These are phyloP conservation scores for Calonectria hongkongensis DNA, from an alignment of 2,329 filamentous ascomycete genomes.

Conservation along the genomic window DNA sequence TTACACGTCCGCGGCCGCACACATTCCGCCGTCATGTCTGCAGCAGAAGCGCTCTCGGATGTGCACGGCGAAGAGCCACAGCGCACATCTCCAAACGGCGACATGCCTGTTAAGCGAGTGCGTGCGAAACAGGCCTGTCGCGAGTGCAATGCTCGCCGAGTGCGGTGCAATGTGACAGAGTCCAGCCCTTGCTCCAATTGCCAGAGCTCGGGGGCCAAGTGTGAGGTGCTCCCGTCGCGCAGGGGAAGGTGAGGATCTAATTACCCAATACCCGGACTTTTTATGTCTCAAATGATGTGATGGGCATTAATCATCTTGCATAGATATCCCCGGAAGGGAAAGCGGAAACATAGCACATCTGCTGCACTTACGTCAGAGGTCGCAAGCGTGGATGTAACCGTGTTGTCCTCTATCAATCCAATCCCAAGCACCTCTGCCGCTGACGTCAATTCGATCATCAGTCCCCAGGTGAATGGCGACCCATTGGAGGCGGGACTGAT, in stretches of 20 bases:
- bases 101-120: slow-evolving; percentile 56
- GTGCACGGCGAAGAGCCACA: slow-evolving; percentile 26
- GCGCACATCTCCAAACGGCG: slow-evolving; percentile 28
- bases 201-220: slow-evolving; percentile 49
- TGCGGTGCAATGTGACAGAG: slow-evolving; percentile 61
- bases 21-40: slow-evolving; percentile 29
- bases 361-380: slow-evolving; percentile 2
- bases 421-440: slow-evolving; percentile 3
- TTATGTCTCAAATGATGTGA: not conserved
- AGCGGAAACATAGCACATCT: slow-evolving; percentile 38
- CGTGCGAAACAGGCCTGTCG: slow-evolving; percentile 61
- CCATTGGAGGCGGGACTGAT: slow-evolving; percentile 28
- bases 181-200: slow-evolving; percentile 59
- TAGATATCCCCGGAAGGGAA: slow-evolving; percentile 53
- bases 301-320: not conserved
- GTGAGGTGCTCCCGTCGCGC: slow-evolving; percentile 59
- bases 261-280: not conserved
- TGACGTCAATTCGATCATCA: not conserved
- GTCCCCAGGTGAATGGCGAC: slow-evolving; percentile 5
- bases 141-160: slow-evolving; percentile 59
- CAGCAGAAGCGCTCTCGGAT: slow-evolving; percentile 19
- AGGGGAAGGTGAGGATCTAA: slow-evolving; percentile 55
- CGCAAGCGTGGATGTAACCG: slow-evolving; percentile 3
- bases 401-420: slow-evolving; percentile 9
- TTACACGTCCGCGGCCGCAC: slow-evolving; percentile 17